These are phyloP conservation scores for Astrocystis sublimbata DNA, from an alignment of 495 filamentous ascomycete species.

Conservation along the genomic window DNA sequence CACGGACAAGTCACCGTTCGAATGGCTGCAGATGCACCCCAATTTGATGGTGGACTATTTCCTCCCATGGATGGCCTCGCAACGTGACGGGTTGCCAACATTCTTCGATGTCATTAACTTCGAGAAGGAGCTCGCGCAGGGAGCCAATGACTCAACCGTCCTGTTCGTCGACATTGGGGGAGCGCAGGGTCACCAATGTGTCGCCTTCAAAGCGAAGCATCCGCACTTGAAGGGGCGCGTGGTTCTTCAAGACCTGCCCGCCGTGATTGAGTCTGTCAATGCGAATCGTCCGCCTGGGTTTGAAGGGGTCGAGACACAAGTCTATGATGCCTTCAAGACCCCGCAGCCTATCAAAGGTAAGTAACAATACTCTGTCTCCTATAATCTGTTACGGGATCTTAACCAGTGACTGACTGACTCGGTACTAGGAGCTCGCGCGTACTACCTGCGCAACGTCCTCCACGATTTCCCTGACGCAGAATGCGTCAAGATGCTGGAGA, in stretches of 20 bases:
- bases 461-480: neutral
- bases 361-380: too few relatives aligned
- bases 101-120: neutral
- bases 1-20: conserved; percentile 8
- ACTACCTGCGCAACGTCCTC: neutral
- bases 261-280: neutral
- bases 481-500: neutral
- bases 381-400: too few relatives aligned
- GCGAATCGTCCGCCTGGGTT: neutral
- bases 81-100: conserved; percentile 16
- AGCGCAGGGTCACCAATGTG: neutral
- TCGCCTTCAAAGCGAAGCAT: neutral
- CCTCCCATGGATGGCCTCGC: conserved; percentile 16
- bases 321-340: neutral
- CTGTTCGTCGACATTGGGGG: neutral
- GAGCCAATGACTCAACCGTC: neutral
- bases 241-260: neutral
- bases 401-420: too few relatives aligned
- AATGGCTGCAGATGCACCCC: conserved; percentile 32
- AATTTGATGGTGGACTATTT: neutral
- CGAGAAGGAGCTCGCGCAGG: neutral
- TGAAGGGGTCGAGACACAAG: neutral
- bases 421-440: neutral
- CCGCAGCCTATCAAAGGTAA: neutral
- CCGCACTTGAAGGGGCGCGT: neutral